phyloP scores from a whole-genome alignment of 768 basidiomycete species.

The Lactifluus volemus region DNA sequence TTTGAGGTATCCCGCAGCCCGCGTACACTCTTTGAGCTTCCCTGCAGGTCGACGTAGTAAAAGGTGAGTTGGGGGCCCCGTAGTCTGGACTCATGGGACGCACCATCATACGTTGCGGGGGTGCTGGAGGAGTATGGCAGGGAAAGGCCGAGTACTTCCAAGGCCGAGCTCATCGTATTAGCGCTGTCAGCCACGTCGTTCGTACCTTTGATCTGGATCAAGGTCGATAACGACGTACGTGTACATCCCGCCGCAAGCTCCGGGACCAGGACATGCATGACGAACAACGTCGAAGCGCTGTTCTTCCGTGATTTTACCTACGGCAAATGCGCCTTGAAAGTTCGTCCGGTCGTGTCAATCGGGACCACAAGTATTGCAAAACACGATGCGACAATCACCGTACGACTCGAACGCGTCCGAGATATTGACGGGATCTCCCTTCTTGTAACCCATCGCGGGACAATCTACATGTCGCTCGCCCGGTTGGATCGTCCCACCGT shows the following conservation, averaged over 20 bases:
- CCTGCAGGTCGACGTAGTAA: constrained; percentile 32
- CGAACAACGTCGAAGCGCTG: constrained; percentile 78
- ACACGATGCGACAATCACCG: constrained; percentile 34
- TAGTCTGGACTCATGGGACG: neutral
- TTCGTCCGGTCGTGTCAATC: neutral
- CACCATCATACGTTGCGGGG: constrained; percentile 66
- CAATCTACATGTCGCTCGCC: constrained; percentile 75
- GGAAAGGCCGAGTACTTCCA: constrained; percentile 81
- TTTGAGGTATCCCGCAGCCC: constrained; percentile 69
- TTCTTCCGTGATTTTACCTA: constrained; percentile 72
- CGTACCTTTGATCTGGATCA: neutral
- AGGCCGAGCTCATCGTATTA: constrained; percentile 80
- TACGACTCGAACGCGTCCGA: constrained; percentile 81
- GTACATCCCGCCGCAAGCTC: constrained; percentile 85
- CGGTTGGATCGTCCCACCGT: constrained; percentile 74
- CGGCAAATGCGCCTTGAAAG: constrained; percentile 55
- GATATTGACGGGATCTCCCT: constrained; percentile 79
- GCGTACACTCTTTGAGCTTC: constrained; percentile 76
- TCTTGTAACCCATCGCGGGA: constrained; percentile 63
- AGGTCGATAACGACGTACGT: constrained; percentile 39
- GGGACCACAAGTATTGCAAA: neutral
- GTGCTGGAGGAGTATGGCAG: constrained; percentile 75
- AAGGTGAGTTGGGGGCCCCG: neutral
- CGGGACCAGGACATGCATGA: constrained; percentile 77
- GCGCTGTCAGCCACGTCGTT: constrained; percentile 35